Conservation (phyloP, 2,329 filamentous ascomycete species). For the Penicillium sp. region DNA sequence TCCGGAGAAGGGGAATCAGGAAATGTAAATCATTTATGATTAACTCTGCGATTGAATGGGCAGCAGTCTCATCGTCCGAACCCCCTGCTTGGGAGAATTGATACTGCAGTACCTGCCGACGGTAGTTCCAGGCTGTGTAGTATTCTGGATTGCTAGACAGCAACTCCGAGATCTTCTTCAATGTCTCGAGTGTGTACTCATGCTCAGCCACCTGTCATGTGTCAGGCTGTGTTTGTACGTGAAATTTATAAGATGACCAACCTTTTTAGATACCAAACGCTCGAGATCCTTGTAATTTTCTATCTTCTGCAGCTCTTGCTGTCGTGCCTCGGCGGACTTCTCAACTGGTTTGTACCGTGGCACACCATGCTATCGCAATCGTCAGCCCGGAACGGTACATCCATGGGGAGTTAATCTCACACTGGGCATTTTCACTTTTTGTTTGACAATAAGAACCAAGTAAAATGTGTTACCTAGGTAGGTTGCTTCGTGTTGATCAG, state of each 20-base stretch:
- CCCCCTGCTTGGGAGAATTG: slow-evolving; percentile 48
- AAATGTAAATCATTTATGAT: slow-evolving; percentile 76
- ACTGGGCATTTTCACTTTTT: slow-evolving; percentile 7
- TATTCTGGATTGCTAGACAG: slow-evolving; percentile 50
- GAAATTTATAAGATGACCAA: slow-evolving; percentile 37
- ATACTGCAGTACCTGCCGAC: slow-evolving; percentile 68
- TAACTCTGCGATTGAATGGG: slow-evolving; percentile 49
- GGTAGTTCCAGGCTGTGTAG: slow-evolving; percentile 52
- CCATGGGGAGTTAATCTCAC: neutral
- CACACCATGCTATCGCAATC: slow-evolving; percentile 70
- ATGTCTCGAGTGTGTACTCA: slow-evolving; percentile 44
- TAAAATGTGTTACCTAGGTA: neutral
- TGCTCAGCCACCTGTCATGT: slow-evolving; percentile 38
- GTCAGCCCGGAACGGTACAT: slow-evolving; percentile 22
- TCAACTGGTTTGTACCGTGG: slow-evolving; percentile 63
- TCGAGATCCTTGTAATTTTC: slow-evolving; percentile 72
- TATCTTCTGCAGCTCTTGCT: slow-evolving; percentile 74
- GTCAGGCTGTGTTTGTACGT: slow-evolving; percentile 13
- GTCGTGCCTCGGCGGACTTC: slow-evolving; percentile 67
- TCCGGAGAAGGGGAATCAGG: slow-evolving; percentile 76
- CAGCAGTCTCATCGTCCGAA: slow-evolving; percentile 37
- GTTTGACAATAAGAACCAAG: neutral
- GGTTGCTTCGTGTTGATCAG: neutral
- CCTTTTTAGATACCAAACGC: slow-evolving; percentile 64
- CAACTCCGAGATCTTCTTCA: slow-evolving; percentile 46